Evolutionary conservation across 2,329 filamentous ascomycete genomes (phyloP).

Genomic region (Pestalotiopsis sp.): DNA sequence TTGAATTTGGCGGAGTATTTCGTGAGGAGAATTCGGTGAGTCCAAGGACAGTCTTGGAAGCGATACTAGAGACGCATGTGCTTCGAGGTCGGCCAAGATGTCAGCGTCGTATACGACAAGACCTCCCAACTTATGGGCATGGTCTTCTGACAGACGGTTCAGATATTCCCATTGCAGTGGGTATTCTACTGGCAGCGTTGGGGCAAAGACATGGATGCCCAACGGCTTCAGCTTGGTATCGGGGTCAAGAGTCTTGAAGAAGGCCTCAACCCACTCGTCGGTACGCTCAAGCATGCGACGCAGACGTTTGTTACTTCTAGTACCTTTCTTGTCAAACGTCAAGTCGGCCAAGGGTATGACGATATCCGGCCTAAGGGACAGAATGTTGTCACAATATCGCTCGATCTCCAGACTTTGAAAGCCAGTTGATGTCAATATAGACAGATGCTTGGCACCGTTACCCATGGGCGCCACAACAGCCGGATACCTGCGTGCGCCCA

Average conservation of each 20-base stretch:
- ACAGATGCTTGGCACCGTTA: constrained; percentile 72
- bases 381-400: constrained; percentile 69
- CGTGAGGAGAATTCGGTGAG: constrained; percentile 63
- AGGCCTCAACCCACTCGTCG: constrained; percentile 76
- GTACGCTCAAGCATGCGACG: constrained; percentile 86
- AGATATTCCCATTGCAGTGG: constrained; percentile 82
- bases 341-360: constrained; percentile 79
- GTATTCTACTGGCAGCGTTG: constrained; percentile 75
- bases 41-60: constrained; percentile 79
- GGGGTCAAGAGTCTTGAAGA: constrained; percentile 52
- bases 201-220: constrained; percentile 58
- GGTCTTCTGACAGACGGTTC: constrained; percentile 68
- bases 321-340: constrained; percentile 45
- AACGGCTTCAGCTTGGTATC: constrained; percentile 31
- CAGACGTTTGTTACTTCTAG: constrained; percentile 70
- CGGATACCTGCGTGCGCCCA: constrained; percentile 79
- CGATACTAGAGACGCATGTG: constrained; percentile 53
- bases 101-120: constrained; percentile 80
- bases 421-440: constrained; percentile 84
- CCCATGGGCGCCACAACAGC: constrained; percentile 72
- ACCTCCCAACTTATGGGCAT: constrained; percentile 60
- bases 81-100: constrained; percentile 68
- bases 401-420: constrained; percentile 72
- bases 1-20: constrained; percentile 74
- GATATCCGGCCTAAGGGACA: constrained; percentile 77